Percentiles rank a stretch among this genome's conserved stretches.
Conservation (phyloP, 2,329 filamentous ascomycete species). For the Lachnellula hyalina region DNA sequence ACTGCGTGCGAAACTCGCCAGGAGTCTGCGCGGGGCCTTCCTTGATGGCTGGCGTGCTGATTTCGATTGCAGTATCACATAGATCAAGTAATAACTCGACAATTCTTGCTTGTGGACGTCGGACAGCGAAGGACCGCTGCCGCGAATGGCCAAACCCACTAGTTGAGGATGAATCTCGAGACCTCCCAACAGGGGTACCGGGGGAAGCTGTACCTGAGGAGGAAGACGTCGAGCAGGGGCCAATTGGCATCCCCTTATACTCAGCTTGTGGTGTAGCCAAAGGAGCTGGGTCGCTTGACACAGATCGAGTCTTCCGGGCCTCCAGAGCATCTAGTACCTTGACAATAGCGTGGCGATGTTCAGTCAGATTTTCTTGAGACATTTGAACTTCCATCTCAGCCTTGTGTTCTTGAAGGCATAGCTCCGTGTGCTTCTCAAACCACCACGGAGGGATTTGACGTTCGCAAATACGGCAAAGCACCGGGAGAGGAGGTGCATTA, state of each 20-base stretch:
- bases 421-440: slow-evolving; percentile 98
- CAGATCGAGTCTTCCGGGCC: slow-evolving; percentile 62
- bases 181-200: slow-evolving; percentile 64
- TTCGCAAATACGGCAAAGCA: slow-evolving; percentile 95
- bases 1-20: slow-evolving; percentile 85
- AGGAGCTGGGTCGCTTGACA: slow-evolving; percentile 45
- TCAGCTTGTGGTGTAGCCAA: slow-evolving; percentile 57
- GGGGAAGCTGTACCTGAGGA: slow-evolving; percentile 68
- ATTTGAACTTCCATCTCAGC: slow-evolving; percentile 98
- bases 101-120: slow-evolving; percentile 84
- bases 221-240: slow-evolving; percentile 61
- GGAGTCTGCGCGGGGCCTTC: slow-evolving; percentile 63
- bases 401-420: slow-evolving; percentile 91
- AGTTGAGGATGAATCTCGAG: slow-evolving; percentile 64
- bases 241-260: slow-evolving; percentile 84
- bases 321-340: slow-evolving; percentile 91
- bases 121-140: slow-evolving; percentile 83
- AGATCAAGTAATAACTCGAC: slow-evolving; percentile 92
- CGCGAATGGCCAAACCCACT: slow-evolving; percentile 70
- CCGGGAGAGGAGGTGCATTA: slow-evolving; percentile 74
- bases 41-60: slow-evolving; percentile 90
- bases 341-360: slow-evolving; percentile 92
- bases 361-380: slow-evolving; percentile 83
- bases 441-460: slow-evolving; percentile 97
- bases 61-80: slow-evolving; percentile 91